These are phyloP conservation scores for Silene uniflora DNA, from an alignment of 148 eudicot species.

Conservation along the genomic window DNA sequence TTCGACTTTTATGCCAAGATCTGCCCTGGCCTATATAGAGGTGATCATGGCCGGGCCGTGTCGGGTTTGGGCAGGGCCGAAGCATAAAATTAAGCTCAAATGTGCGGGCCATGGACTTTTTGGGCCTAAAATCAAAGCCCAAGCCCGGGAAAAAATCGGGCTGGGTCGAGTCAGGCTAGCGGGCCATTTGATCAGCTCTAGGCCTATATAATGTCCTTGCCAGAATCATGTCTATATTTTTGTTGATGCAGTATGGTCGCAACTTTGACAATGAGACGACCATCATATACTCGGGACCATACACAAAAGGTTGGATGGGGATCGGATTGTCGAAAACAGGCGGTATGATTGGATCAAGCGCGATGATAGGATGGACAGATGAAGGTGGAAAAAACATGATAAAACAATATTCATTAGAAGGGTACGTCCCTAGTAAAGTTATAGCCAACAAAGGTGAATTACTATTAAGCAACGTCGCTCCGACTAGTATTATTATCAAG, in stretches of 20 bases:
- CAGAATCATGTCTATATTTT: too few relatives aligned
- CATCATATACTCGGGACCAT: slow-evolving; percentile 15
- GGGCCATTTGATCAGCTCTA: too few relatives aligned
- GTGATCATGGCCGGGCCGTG: too few relatives aligned
- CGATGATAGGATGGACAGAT: slow-evolving; percentile 21
- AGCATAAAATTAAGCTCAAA: too few relatives aligned
- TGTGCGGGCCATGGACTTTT: too few relatives aligned
- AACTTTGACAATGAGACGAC: background rate
- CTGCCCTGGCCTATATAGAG: too few relatives aligned
- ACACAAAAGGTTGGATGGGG: slow-evolving; percentile 12
- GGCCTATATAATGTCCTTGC: too few relatives aligned
- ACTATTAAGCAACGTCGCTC: slow-evolving; percentile 11
- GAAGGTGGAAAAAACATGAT: slow-evolving; percentile 9
- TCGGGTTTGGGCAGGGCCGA: too few relatives aligned
- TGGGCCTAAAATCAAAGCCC: too few relatives aligned
- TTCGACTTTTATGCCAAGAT: too few relatives aligned
- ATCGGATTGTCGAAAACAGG: slow-evolving; percentile 17
- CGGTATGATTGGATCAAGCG: slow-evolving; percentile 20
- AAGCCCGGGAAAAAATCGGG: too few relatives aligned
- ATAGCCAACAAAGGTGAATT: slow-evolving; percentile 20
- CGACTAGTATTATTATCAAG: background rate
- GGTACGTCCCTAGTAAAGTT: background rate
- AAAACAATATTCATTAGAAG: slow-evolving; percentile 21
- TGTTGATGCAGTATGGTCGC: background rate
- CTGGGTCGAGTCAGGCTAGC: too few relatives aligned